Conservation (phyloP, 495 filamentous ascomycete species). For the Parmelia sp. region DNA sequence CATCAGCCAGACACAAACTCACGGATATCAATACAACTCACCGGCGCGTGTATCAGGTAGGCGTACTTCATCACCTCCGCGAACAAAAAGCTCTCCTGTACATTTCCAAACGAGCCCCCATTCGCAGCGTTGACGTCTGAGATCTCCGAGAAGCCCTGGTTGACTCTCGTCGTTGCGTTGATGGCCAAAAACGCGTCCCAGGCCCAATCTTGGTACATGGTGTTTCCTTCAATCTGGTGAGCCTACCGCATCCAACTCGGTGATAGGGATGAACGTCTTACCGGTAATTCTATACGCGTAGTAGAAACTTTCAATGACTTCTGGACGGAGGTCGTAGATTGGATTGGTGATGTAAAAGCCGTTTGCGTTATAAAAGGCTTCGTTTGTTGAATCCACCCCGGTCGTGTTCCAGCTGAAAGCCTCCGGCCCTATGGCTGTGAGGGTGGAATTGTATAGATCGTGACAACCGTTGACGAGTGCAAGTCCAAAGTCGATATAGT, state of each 20-base stretch:
- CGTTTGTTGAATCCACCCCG: constrained; percentile 41
- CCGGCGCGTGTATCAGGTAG: constrained; percentile 58
- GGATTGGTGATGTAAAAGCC: constrained; percentile 69
- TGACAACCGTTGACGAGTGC: constrained; percentile 67
- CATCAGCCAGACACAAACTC: background rate
- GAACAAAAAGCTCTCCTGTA: constrained; percentile 86
- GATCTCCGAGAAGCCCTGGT: constrained; percentile 61
- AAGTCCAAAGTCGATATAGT: constrained; percentile 71
- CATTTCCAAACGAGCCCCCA: constrained; percentile 59
- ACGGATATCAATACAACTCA: constrained; percentile 17
- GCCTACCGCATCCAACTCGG: background rate
- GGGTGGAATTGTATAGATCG: constrained; percentile 61
- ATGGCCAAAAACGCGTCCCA: constrained; percentile 76
- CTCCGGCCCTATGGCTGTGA: constrained; percentile 75
- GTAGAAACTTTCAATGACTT: constrained; percentile 84
- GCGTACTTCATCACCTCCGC: constrained; percentile 86
- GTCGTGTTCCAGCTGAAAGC: constrained; percentile 61
- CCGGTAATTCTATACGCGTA: constrained; percentile 79
- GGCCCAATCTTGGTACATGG: constrained; percentile 72
- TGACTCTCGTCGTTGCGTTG: constrained; percentile 55
- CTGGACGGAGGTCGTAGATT: constrained; percentile 68
- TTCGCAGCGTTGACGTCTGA: constrained; percentile 52
- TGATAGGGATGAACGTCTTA: constrained; percentile 41
- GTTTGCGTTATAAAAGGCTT: constrained; percentile 52
- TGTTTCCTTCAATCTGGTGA: constrained; percentile 20